Evolutionary conservation across 495 filamentous ascomycete genomes (phyloP).

Genomic region (Terfezia claveryi): DNA sequence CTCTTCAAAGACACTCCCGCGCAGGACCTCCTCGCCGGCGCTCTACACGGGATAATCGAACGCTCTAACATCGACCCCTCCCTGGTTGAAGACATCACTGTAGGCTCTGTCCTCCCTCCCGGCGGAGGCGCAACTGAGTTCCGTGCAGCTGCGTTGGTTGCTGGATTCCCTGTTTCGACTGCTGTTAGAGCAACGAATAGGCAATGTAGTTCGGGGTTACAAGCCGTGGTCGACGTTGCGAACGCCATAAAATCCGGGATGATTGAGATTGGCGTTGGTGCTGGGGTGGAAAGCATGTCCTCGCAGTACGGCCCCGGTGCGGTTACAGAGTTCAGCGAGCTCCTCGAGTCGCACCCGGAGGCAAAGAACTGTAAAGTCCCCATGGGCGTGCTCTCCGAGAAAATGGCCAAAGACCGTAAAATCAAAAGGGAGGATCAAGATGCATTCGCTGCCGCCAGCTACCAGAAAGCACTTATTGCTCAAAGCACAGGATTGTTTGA

Average conservation of each 20-base stretch:
- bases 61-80: conserved; percentile 68
- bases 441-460: conserved; percentile 68
- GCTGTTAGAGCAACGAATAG: conserved; percentile 73
- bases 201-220: conserved; percentile 75
- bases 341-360: conserved; percentile 63
- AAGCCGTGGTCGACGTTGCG: conserved; percentile 79
- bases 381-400: conserved; percentile 85
- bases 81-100: conserved; percentile 75
- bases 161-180: conserved; percentile 67
- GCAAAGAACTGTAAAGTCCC: conserved; percentile 92
- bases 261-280: conserved; percentile 89
- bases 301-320: conserved; percentile 75
- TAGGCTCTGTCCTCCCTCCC: conserved; percentile 75
- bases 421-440: conserved; percentile 60
- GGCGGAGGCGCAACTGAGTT: conserved; percentile 94
- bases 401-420: conserved; percentile 72
- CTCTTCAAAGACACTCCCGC: conserved; percentile 84
- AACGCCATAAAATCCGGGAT: conserved; percentile 72
- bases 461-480: conserved; percentile 70
- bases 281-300: conserved; percentile 96
- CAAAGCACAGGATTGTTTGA: conserved; percentile 80
- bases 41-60: conserved; percentile 56
- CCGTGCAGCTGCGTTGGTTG: conserved; percentile 74
- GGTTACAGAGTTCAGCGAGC: conserved; percentile 83
- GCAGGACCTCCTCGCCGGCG: conserved; percentile 65